phyloP scores from a whole-genome alignment of 2,329 filamentous ascomycete species.

The Fusarium mundagurra region DNA sequence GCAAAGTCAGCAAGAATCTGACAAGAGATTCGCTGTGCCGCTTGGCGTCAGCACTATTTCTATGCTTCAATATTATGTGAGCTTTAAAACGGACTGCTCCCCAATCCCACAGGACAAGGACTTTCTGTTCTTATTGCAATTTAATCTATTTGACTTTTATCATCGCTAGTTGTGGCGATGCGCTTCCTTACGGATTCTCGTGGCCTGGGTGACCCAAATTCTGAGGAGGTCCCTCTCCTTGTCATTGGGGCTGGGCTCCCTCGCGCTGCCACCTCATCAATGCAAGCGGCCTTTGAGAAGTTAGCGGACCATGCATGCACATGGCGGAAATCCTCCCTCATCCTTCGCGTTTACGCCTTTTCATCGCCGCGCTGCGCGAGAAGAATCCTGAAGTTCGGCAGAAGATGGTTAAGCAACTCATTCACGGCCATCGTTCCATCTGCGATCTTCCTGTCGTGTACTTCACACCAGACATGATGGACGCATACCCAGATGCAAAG shows the following conservation, averaged over 20 bases:
- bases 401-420: slow-evolving; percentile 45
- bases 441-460: slow-evolving; percentile 46
- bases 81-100: neutral
- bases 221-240: slow-evolving; percentile 6
- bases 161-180: neutral
- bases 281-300: slow-evolving; percentile 48
- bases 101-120: neutral
- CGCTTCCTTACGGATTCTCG: slow-evolving; percentile 32
- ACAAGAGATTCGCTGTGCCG: neutral
- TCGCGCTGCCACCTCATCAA: slow-evolving; percentile 49
- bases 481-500: slow-evolving; percentile 49
- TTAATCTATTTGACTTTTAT: accelerated
- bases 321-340: slow-evolving; percentile 46
- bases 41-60: slow-evolving; percentile 3
- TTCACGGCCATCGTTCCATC: slow-evolving; percentile 45
- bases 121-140: accelerated
- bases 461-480: slow-evolving; percentile 51
- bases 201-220: neutral
- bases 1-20: neutral
- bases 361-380: slow-evolving; percentile 44
- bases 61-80: neutral
- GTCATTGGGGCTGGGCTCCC: slow-evolving; percentile 48
- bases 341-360: slow-evolving; percentile 35
- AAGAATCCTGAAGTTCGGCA: slow-evolving; percentile 39
- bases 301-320: slow-evolving; percentile 48